Evolutionary conservation across 345 rosid species (phyloP).

Genomic region (Camelina laxa): DNA sequence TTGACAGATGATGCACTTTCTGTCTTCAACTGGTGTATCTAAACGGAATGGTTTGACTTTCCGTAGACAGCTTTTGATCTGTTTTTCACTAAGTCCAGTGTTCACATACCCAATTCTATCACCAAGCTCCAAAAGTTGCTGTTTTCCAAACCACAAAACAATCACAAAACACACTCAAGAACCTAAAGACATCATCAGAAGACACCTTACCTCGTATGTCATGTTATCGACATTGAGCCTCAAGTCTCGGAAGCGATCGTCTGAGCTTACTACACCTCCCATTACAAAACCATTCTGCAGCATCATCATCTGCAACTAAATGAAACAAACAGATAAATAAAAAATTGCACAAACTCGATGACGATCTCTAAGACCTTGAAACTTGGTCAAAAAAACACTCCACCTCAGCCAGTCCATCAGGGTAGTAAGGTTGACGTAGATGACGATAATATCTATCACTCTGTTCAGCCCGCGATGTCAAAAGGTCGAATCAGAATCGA

Average conservation of each 20-base stretch:
- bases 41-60: conserved; percentile 55
- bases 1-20: conserved; percentile 88
- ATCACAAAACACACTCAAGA: background rate
- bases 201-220: conserved; percentile 47
- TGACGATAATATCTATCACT: conserved; percentile 71
- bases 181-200: background rate
- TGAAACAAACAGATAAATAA: background rate
- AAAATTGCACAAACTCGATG: background rate
- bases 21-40: conserved; percentile 51
- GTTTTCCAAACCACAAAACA: conserved; percentile 35
- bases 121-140: conserved; percentile 91
- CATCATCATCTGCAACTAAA: conserved; percentile 45
- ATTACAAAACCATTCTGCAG: conserved; percentile 46
- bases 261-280: conserved; percentile 44
- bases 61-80: conserved; percentile 66
- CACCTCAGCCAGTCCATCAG: conserved; percentile 93
- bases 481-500: conserved; percentile 55
- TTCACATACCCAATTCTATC: conserved; percentile 86
- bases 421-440: conserved; percentile 73
- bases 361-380: background rate
- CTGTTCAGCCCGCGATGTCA: conserved; percentile 47
- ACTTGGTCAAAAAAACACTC: conserved; percentile 7
- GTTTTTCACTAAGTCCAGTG: conserved; percentile 81
- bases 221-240: conserved; percentile 54
- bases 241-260: conserved; percentile 47